These are phyloP conservation scores for Abrus precatorius DNA, from an alignment of 306 rosid species.

Conservation along the genomic window DNA sequence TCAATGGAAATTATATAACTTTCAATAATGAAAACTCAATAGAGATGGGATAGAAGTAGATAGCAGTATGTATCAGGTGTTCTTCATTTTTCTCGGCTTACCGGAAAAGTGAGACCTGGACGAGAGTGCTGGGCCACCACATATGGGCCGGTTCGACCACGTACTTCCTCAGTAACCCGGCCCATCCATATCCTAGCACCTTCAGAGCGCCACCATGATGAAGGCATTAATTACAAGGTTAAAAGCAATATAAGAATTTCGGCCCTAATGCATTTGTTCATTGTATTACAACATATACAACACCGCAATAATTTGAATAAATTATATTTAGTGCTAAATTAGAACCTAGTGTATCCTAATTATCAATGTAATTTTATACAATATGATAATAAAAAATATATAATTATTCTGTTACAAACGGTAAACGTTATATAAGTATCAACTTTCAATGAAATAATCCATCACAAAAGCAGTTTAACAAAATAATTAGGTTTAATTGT, in stretches of 20 bases:
- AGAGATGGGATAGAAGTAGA: no score
- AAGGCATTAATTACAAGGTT: not conserved
- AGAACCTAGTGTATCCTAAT: no score
- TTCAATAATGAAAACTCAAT: no score
- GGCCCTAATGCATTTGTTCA: not conserved
- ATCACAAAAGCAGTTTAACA: not conserved
- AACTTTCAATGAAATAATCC: not conserved
- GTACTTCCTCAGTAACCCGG: constrained; percentile 82
- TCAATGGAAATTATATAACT: no score
- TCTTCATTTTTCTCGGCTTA: constrained; percentile 17
- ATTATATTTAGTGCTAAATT: not conserved
- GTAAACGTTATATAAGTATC: no score
- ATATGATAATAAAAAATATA: not conserved
- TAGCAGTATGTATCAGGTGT: no score
- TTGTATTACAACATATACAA: not conserved
- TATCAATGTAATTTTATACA: not conserved
- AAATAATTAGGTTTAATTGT: no score
- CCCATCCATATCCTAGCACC: constrained; percentile 93
- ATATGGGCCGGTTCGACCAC: constrained; percentile 92
- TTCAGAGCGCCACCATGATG: constrained; percentile 10
- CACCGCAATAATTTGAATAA: not conserved
- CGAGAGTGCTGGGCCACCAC: constrained; percentile 97
- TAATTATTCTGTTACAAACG: not conserved
- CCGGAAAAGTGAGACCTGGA: constrained; percentile 90
- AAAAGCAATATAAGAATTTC: not conserved